Percentiles rank a stretch among this genome's conserved stretches.
These are phyloP conservation scores for Agarophyton chilense DNA, from an alignment of 23 red algal genomes.

Conservation along the genomic window DNA sequence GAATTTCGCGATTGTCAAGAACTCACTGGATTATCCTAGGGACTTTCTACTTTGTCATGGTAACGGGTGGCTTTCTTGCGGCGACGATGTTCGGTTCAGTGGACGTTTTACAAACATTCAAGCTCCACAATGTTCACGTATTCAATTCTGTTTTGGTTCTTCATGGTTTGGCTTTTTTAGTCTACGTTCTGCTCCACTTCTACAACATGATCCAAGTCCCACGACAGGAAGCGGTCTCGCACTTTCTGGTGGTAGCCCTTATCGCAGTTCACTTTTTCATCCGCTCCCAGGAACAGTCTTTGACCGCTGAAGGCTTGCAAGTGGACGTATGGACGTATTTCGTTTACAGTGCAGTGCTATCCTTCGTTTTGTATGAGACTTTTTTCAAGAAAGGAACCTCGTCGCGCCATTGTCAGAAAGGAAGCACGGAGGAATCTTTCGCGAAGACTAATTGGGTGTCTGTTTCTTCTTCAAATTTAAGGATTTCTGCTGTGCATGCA, in stretches of 20 bases:
- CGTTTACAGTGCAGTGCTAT: not conserved
- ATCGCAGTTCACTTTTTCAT: not conserved
- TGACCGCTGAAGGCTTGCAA: not conserved
- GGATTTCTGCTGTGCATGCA: not conserved
- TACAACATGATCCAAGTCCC: not conserved
- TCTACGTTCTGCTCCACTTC: not conserved
- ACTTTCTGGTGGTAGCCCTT: not conserved
- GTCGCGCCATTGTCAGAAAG: not conserved
- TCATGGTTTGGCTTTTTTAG: not conserved
- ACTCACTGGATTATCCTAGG: constrained; percentile 20
- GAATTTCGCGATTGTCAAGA: constrained; percentile 7
- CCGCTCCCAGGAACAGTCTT: not conserved
- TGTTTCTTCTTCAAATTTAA: not conserved
- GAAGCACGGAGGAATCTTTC: not conserved
- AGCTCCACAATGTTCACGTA: not conserved
- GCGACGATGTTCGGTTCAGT: constrained; percentile 3
- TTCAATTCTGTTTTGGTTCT: constrained; percentile 25
- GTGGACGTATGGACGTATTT: not conserved
- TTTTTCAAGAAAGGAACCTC: not conserved
- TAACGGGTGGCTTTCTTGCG: constrained; percentile 13
- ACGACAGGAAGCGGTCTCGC: not conserved
- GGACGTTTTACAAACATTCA: constrained; percentile 42
- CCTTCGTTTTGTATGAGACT: not conserved
- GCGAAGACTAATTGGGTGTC: not conserved
- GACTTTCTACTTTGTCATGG: constrained; percentile 18